These are phyloP conservation scores for Novakomyces olei DNA, from an alignment of 805 yeast species.

Conservation along the genomic window DNA sequence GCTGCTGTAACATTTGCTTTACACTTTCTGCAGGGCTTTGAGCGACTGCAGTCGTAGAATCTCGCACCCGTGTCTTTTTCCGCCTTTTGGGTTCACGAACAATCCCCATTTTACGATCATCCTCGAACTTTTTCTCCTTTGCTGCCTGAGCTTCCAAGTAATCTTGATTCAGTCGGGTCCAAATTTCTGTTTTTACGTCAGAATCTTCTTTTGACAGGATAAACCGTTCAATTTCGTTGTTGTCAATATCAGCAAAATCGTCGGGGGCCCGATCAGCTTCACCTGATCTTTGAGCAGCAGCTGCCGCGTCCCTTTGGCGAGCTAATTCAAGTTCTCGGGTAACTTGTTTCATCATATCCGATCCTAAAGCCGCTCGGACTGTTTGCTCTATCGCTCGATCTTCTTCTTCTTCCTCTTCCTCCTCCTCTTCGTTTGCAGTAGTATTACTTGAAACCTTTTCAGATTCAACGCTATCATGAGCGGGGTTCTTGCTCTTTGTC, in stretches of 20 bases:
- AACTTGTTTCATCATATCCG: not conserved
- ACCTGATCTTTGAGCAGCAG: conserved; percentile 4
- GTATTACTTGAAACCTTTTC: not conserved
- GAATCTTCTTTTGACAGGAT: conserved; percentile 44
- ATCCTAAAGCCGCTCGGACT: not conserved
- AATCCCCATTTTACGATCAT: conserved; percentile 66
- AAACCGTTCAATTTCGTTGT: conserved; percentile 46
- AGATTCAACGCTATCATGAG: not conserved
- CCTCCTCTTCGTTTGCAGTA: conserved; percentile 4
- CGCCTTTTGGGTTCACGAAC: conserved; percentile 27
- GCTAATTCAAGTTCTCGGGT: not conserved
- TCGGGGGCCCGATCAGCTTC: conserved; percentile 17
- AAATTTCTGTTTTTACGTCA: conserved; percentile 52
- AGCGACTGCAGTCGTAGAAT: conserved; percentile 17
- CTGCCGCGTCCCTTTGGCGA: conserved; percentile 2
- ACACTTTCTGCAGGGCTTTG: conserved; percentile 58
- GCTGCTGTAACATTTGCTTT: conserved; percentile 48
- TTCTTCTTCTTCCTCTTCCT: conserved; percentile 3
- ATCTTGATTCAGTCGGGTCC: conserved; percentile 81
- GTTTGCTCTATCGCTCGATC: conserved; percentile 3
- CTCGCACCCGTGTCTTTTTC: conserved; percentile 15
- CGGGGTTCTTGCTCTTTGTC: conserved; percentile 7
- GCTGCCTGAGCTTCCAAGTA: conserved; percentile 66
- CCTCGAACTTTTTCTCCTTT: conserved; percentile 61
- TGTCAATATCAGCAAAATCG: conserved; percentile 53